Percentiles rank a stretch among this genome's conserved stretches.
Evolutionary conservation across 495 filamentous ascomycete genomes (phyloP).

Genomic region (Delitschia confertaspora): DNA sequence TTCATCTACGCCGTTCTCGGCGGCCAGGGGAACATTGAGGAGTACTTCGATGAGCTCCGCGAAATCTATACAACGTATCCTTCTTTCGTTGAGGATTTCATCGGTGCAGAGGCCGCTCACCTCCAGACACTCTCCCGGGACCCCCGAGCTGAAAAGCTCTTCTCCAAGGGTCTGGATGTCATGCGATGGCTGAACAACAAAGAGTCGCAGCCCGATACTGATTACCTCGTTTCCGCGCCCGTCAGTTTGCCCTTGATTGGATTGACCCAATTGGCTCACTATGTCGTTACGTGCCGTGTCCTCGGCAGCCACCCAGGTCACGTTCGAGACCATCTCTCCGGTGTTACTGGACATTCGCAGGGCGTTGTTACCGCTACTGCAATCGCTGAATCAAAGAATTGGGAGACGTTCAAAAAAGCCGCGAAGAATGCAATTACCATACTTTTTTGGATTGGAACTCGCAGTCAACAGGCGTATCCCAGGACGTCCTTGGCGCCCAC

Average conservation of each 20-base stretch:
- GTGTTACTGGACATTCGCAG: slow-evolving; percentile 94
- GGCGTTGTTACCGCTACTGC: slow-evolving; percentile 90
- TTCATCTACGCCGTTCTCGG: slow-evolving; percentile 88
- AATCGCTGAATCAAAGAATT: slow-evolving; percentile 75
- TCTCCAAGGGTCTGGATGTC: slow-evolving; percentile 88
- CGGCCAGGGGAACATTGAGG: slow-evolving; percentile 98
- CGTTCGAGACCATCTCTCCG: slow-evolving; percentile 67
- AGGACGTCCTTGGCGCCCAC: slow-evolving; percentile 86
- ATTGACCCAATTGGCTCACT: slow-evolving; percentile 88
- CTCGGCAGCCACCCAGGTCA: slow-evolving; percentile 80
- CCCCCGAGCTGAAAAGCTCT: slow-evolving; percentile 83
- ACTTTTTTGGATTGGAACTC: slow-evolving; percentile 99
- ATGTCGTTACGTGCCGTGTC: slow-evolving; percentile 82
- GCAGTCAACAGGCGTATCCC: slow-evolving; percentile 95
- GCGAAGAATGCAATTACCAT: slow-evolving; percentile 73
- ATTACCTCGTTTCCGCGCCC: slow-evolving; percentile 93
- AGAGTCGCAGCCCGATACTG: slow-evolving; percentile 82
- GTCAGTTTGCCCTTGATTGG: slow-evolving; percentile 97
- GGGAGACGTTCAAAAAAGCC: slow-evolving; percentile 78
- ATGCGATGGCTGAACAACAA: slow-evolving; percentile 82
- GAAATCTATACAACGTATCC: slow-evolving; percentile 85
- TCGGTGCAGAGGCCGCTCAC: slow-evolving; percentile 67
- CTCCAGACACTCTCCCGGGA: slow-evolving; percentile 78
- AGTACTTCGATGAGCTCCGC: slow-evolving; percentile 96
- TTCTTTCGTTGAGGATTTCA: slow-evolving; percentile 76